Evolutionary conservation across 164 flowering plant genomes (phyloP).

Genomic region (Vitis riparia): DNA sequence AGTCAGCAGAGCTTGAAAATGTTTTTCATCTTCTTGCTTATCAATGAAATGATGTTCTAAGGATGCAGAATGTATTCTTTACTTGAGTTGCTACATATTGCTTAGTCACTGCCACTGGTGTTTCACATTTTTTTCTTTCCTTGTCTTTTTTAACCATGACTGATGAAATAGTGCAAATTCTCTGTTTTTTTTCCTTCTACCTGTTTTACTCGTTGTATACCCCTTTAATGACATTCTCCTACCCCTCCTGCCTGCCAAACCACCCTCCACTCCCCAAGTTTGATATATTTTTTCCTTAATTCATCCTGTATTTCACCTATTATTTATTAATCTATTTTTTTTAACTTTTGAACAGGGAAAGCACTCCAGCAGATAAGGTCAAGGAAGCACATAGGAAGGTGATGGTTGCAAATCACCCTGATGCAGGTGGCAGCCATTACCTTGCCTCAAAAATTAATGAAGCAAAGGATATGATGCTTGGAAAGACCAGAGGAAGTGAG

Average conservation of each 20-base stretch:
- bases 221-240: not conserved
- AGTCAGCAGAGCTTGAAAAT: too few species aligned
- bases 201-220: not conserved
- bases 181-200: too few species aligned
- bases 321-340: not conserved
- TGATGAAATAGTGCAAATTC: too few species aligned
- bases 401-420: slow-evolving; percentile 92
- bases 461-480: slow-evolving; percentile 82
- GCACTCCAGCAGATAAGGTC: slow-evolving; percentile 58
- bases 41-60: too few species aligned
- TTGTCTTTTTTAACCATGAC: too few species aligned
- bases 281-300: not conserved
- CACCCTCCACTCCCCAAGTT: not conserved
- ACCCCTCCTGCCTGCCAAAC: not conserved
- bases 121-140: not conserved
- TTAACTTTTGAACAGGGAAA: slow-evolving; percentile 50
- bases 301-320: not conserved
- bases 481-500: slow-evolving; percentile 52
- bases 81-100: too few species aligned
- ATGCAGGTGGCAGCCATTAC: slow-evolving; percentile 90
- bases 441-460: slow-evolving; percentile 84
- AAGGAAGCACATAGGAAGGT: slow-evolving; percentile 86
- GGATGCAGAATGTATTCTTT: too few species aligned
- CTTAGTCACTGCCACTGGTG: not conserved
- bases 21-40: too few species aligned